Conservation (phyloP, 2,329 filamentous ascomycete genomes). For the Dothistroma pini region DNA sequence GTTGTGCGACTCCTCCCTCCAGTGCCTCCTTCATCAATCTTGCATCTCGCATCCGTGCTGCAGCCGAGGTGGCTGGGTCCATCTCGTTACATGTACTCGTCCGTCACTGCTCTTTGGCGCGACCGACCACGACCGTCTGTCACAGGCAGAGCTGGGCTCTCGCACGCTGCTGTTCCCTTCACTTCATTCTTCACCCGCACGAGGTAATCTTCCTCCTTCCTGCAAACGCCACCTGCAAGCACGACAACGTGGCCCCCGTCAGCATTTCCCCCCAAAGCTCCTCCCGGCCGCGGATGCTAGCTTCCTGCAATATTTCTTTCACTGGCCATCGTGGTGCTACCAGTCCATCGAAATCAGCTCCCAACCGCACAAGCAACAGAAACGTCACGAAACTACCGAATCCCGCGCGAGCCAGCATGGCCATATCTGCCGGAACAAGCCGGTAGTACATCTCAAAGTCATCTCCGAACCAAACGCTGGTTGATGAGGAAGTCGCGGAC, state of each 20-base stretch:
- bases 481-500: slow-evolving; percentile 2
- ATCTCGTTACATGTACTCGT: background rate
- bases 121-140: background rate
- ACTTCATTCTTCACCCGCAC: background rate
- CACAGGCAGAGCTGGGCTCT: slow-evolving; percentile 6
- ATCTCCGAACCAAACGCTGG: background rate
- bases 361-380: background rate
- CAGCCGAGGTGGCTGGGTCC: background rate
- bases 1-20: background rate
- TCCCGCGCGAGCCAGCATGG: slow-evolving; percentile 1
- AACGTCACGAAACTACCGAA: background rate
- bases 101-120: background rate
- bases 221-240: background rate
- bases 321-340: too few relatives aligned
- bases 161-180: background rate
- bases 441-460: background rate
- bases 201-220: background rate
- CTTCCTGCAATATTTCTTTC: too few relatives aligned
- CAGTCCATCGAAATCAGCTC: background rate
- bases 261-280: too few relatives aligned
- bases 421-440: background rate
- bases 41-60: background rate
- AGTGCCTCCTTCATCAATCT: background rate
- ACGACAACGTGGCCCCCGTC: too few relatives aligned
- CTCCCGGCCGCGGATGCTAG: too few relatives aligned